A percentile compares a stretch with the other conserved stretches of the same genome.
Conservation (phyloP, 257 asterid species). For the Solanum stenotomum region DNA sequence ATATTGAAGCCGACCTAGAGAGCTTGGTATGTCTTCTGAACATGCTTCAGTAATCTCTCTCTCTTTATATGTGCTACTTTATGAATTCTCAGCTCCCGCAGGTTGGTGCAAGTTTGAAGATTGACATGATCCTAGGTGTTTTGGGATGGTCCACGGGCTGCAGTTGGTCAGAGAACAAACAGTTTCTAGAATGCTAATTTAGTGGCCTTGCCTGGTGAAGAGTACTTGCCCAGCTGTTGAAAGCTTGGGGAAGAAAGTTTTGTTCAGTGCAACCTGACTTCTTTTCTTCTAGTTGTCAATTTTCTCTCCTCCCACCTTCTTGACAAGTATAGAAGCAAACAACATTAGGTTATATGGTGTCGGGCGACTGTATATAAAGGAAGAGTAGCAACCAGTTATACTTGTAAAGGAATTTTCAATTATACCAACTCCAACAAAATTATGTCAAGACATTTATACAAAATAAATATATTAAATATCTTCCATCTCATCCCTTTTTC, state of each 20-base stretch:
- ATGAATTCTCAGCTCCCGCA: slow-evolving; percentile 10
- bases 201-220: neutral
- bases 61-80: neutral
- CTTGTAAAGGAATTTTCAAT: slow-evolving; percentile 32
- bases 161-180: slow-evolving; percentile 66
- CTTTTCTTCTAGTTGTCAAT: slow-evolving; percentile 13
- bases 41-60: neutral
- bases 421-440: neutral
- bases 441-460: neutral
- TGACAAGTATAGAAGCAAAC: slow-evolving; percentile 16
- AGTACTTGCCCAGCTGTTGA: slow-evolving; percentile 20
- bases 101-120: slow-evolving; percentile 55
- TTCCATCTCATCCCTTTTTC: neutral
- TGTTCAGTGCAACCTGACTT: slow-evolving; percentile 22
- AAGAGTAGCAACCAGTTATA: slow-evolving; percentile 34
- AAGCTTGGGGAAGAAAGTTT: slow-evolving; percentile 34
- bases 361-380: slow-evolving; percentile 48
- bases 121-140: slow-evolving; percentile 75
- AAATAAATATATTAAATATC: neutral
- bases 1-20: slow-evolving; percentile 64
- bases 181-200: slow-evolving; percentile 46
- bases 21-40: slow-evolving; percentile 45
- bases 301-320: neutral
- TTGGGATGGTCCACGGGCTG: slow-evolving; percentile 93
- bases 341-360: slow-evolving; percentile 18